phyloP scores from a whole-genome alignment of 768 basidiomycete genomes.

The Peribolospora baueri region DNA sequence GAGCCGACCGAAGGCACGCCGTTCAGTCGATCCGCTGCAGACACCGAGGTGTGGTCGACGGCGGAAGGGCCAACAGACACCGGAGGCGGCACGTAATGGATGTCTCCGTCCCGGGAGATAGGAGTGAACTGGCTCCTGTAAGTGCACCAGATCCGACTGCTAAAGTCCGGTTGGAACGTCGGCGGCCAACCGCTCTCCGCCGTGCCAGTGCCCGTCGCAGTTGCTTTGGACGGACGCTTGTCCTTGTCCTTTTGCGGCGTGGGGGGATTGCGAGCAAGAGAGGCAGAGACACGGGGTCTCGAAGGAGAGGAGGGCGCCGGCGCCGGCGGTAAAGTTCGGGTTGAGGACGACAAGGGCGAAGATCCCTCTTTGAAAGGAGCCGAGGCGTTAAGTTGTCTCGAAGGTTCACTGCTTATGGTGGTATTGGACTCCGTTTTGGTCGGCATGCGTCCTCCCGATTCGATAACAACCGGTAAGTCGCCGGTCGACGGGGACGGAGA shows the following conservation, averaged over 20 bases:
- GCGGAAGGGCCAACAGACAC: slow-evolving; percentile 11
- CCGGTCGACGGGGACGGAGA: slow-evolving; percentile 20
- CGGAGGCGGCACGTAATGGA: no score
- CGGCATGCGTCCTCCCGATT: no score
- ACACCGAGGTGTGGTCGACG: slow-evolving; percentile 15
- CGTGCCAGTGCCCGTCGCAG: neutral
- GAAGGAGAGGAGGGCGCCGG: slow-evolving; percentile 7
- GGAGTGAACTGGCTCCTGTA: slow-evolving; percentile 71
- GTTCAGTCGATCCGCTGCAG: slow-evolving; percentile 20
- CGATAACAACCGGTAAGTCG: slow-evolving; percentile 26
- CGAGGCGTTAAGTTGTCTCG: slow-evolving; percentile 9
- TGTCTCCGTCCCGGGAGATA: slow-evolving; percentile 25
- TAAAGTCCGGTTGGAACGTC: slow-evolving; percentile 69
- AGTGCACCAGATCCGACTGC: slow-evolving; percentile 67
- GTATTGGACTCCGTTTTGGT: no score
- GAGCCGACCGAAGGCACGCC: slow-evolving; percentile 5
- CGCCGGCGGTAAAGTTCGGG: slow-evolving; percentile 4
- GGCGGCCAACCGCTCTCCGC: slow-evolving; percentile 34
- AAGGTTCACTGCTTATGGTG: slow-evolving; percentile 14
- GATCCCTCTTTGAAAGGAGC: neutral
- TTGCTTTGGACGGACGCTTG: slow-evolving; percentile 19
- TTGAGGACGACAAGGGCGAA: neutral
- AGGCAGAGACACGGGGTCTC: neutral
- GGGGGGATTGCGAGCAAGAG: slow-evolving; percentile 4
- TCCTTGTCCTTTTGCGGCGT: slow-evolving; percentile 23